Evolutionary conservation across 1,284 basidiomycete species (phyloP), one percentile per base, ranked within the genome.

Genomic region (Meripilus lineatus): DNA sequence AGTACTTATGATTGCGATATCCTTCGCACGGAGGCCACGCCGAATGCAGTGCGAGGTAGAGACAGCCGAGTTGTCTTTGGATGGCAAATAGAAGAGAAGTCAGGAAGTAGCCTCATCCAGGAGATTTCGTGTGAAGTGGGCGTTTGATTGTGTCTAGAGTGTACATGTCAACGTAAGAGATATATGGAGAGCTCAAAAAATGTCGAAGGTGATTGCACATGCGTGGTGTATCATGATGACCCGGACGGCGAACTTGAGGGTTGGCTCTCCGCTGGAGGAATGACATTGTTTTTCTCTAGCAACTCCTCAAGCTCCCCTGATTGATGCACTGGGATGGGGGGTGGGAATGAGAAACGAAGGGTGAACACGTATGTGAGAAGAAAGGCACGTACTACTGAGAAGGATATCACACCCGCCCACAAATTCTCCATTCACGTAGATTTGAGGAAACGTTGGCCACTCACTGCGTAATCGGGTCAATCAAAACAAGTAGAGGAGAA

Each of bases 371-470:
- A 17, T 15, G 26, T 24, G 28, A 17, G 38, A 38, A 48, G 21
- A 22, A n/a, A 21, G 47, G 44, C 18, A 83, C 92, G 70, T 60
- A 94, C 93, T 97, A 53, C 81, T 81, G 23, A 98, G 66, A 42
- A 98, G 70, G 57, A 98, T 97, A 67, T 99, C 95, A 64, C 93
- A 97, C 38, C 95, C 95, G 38, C 95, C 95, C 23, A 98, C 76
- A 58, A 99, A 99, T 62, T 97, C 93, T 21, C 94, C 93, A 46
- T 90, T 84, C 32, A 98, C 75, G 61, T 96, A 99, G 7, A 99
- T 69, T 65, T 99, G 95, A 10, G 96, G 96, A 53, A 99, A 87
- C 15, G 95, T 99, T 14, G 95, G 95, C 95, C 95, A 99, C 58
- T 94, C 90, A 37, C 92, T 95, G 58, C 6, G 23, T 35, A 42